A percentile compares a stretch with the other conserved stretches of the same genome.
These are phyloP conservation scores for Septoria linicola DNA, from an alignment of 2,329 filamentous ascomycete genomes.

Conservation along the genomic window DNA sequence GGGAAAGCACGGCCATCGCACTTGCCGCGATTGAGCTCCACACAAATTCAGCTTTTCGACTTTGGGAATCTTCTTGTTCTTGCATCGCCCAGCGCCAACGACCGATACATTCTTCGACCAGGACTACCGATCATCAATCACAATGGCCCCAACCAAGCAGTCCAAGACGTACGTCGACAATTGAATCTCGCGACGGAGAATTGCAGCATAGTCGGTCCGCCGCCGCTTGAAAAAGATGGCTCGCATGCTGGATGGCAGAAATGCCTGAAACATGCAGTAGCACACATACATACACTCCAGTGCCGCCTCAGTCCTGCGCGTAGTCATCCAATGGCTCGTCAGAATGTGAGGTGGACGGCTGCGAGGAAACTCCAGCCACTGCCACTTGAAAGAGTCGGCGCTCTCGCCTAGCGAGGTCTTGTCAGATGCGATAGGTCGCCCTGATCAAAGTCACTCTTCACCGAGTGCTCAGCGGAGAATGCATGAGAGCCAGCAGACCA, in stretches of 20 bases:
- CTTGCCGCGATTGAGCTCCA: constrained; percentile 10
- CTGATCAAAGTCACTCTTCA: constrained; percentile 64
- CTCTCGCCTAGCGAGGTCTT: constrained; percentile 36
- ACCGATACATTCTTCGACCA: constrained; percentile 22
- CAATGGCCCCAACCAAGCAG: constrained; percentile 52
- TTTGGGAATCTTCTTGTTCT: constrained; percentile 17
- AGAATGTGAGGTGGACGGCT: constrained; percentile 36
- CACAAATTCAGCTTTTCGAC: constrained; percentile 21
- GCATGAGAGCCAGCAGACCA: constrained; percentile 67
- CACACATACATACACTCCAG: constrained; percentile 28
- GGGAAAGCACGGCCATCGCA: constrained; percentile 4
- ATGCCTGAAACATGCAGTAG: constrained; percentile 18
- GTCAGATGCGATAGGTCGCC: constrained; percentile 54
- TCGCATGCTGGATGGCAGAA: constrained; percentile 22
- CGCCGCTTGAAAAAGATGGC: constrained; percentile 54
- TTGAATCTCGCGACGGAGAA: constrained; percentile 44
- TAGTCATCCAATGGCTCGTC: constrained; percentile 37
- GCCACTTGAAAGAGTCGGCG: constrained; percentile 29
- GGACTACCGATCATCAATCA: constrained; percentile 41
- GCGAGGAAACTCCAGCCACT: constrained; percentile 18
- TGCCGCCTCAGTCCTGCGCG: constrained; percentile 38
- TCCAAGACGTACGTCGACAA: constrained; percentile 55
- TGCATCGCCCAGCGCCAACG: constrained; percentile 40
- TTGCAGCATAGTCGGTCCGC: constrained; percentile 75
- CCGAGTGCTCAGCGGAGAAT: constrained; percentile 39